A percentile compares a stretch with the other conserved stretches of the same genome.
phyloP scores from a whole-genome alignment of 495 filamentous ascomycete genomes.

The Lindgomyces ingoldianus region DNA sequence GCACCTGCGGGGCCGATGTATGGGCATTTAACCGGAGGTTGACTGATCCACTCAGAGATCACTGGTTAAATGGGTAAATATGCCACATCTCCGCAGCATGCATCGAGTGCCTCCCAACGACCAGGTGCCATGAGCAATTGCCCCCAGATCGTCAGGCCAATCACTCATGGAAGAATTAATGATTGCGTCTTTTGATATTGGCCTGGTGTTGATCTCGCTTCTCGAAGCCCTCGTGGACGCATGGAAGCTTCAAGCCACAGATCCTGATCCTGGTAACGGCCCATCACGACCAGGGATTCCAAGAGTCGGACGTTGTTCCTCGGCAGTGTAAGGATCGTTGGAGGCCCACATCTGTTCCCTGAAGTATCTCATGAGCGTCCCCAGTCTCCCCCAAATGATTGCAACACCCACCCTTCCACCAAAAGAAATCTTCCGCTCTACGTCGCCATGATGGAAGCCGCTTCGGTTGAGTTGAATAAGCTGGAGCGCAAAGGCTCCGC shows the following conservation, averaged over 20 bases:
- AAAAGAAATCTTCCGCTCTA: not conserved
- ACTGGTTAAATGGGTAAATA: slow-evolving; percentile 24
- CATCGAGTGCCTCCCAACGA: slow-evolving; percentile 15
- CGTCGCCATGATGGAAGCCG: slow-evolving; percentile 21
- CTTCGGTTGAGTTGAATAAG: not conserved
- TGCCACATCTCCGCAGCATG: slow-evolving; percentile 1
- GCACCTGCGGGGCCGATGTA: slow-evolving; percentile 18
- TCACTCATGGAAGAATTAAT: slow-evolving; percentile 24
- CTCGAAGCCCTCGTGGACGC: slow-evolving; percentile 38
- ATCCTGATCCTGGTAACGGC: slow-evolving; percentile 25
- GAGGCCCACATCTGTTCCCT: slow-evolving; percentile 27
- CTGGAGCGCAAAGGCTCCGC: slow-evolving; percentile 22
- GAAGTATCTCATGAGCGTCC: slow-evolving; percentile 32
- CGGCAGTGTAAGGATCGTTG: slow-evolving; percentile 30
- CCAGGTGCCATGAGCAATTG: slow-evolving; percentile 18
- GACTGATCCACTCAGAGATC: not conserved
- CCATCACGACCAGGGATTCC: slow-evolving; percentile 28
- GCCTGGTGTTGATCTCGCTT: slow-evolving; percentile 33
- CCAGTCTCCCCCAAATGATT: slow-evolving; percentile 9
- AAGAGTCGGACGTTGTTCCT: slow-evolving; percentile 26
- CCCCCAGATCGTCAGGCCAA: slow-evolving; percentile 24
- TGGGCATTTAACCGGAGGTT: slow-evolving; percentile 26
- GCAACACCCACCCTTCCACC: slow-evolving; percentile 4
- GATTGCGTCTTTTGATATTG: slow-evolving; percentile 34
- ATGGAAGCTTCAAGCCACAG: slow-evolving; percentile 35